These are phyloP conservation scores for Rhodotorula kratochvilovae DNA, from an alignment of 768 basidiomycete genomes.

Conservation along the genomic window DNA sequence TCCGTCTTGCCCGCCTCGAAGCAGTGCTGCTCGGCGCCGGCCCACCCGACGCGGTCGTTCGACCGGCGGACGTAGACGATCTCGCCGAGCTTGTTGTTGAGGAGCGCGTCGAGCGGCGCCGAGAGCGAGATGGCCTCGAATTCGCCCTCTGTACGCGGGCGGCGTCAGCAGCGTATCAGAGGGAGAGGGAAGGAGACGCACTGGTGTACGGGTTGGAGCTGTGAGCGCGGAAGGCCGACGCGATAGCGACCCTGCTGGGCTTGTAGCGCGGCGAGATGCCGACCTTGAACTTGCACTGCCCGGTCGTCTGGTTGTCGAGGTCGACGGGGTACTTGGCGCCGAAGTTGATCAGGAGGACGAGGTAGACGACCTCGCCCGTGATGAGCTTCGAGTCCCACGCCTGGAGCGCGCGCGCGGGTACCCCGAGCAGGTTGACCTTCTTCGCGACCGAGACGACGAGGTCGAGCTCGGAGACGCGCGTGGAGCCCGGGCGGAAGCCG, in stretches of 20 bases:
- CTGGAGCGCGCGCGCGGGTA: conserved; percentile 63
- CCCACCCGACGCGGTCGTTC: conserved; percentile 60
- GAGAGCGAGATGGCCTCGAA: conserved; percentile 65
- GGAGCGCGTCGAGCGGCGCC: conserved; percentile 59
- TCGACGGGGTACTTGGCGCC: conserved; percentile 58
- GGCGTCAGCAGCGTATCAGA: too few species aligned
- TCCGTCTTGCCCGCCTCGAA: conserved; percentile 52
- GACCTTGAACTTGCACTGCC: conserved; percentile 57
- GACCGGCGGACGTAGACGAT: conserved; percentile 56
- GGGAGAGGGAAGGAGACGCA: conserved; percentile 46
- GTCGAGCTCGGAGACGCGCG: conserved; percentile 55
- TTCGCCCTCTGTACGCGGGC: conserved; percentile 36
- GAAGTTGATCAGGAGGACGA: conserved; percentile 62
- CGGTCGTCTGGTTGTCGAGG: conserved; percentile 51
- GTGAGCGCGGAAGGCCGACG: conserved; percentile 52
- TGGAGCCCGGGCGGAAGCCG: conserved; percentile 60
- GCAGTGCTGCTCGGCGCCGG: conserved; percentile 60
- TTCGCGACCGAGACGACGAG: conserved; percentile 46
- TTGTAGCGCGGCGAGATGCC: conserved; percentile 63
- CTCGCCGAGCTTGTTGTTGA: conserved; percentile 58
- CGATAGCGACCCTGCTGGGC: conserved; percentile 53
- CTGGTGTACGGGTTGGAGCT: conserved; percentile 54
- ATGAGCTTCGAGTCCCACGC: conserved; percentile 69
- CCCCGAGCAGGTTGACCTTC: conserved; percentile 54
- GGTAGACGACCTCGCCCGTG: conserved; percentile 54